phyloP scores from a whole-genome alignment of 352 stramenopile genomes.

The Thalassiosira exigua region DNA sequence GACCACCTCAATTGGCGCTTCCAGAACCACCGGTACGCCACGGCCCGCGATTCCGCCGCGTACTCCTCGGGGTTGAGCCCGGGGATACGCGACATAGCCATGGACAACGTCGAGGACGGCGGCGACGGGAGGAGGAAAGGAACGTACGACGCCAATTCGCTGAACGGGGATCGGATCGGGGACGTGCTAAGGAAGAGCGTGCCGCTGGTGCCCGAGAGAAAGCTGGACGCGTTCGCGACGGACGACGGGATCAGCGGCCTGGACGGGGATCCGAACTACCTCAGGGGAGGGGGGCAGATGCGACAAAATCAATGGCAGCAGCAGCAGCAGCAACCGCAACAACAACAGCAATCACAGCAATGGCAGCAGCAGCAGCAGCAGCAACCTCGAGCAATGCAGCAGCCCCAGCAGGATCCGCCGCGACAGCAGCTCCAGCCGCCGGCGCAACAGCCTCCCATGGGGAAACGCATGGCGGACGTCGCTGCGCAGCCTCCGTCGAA shows the following conservation, averaged over 20 bases:
- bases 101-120: slow-evolving; percentile 22
- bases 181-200: slow-evolving; percentile 7
- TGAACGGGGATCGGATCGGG: slow-evolving; percentile 10
- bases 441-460: not conserved
- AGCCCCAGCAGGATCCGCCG: too few relatives aligned
- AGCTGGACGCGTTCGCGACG: too few relatives aligned
- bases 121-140: slow-evolving; percentile 7
- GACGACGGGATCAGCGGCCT: too few relatives aligned
- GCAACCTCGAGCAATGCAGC: too few relatives aligned
- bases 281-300: slow-evolving; percentile 6
- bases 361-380: too few relatives aligned
- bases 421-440: too few relatives aligned
- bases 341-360: slow-evolving; percentile 7
- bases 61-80: not conserved
- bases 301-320: not conserved
- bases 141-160: slow-evolving; percentile 1
- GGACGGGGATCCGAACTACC: too few relatives aligned
- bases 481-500: too few relatives aligned
- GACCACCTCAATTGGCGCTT: slow-evolving; percentile 26
- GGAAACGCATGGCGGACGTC: too few relatives aligned
- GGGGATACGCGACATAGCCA: slow-evolving; percentile 16
- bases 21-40: slow-evolving; percentile 9
- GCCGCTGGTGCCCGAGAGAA: not conserved
- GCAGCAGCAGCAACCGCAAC: too few relatives aligned
- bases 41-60: not conserved